Conservation (phyloP, 306 rosid genomes). For the Coriaria nepalensis region DNA sequence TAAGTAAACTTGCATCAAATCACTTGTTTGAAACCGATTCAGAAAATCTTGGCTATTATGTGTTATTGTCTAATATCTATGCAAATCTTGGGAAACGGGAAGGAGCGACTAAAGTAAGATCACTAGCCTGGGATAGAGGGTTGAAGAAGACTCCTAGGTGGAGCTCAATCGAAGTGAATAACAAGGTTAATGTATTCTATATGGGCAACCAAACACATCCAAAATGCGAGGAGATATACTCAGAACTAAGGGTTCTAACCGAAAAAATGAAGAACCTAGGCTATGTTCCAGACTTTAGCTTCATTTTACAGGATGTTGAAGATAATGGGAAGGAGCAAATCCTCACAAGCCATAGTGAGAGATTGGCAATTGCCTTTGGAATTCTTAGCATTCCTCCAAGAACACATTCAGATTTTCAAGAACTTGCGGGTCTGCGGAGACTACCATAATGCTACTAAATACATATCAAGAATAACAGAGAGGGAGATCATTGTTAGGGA, state of each 20-base stretch:
- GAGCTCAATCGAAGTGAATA: slow-evolving; percentile 42
- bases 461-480: slow-evolving; percentile 24
- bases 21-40: slow-evolving; percentile 33
- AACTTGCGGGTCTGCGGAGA: slow-evolving; percentile 44
- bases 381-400: slow-evolving; percentile 26
- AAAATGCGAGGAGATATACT: slow-evolving; percentile 27
- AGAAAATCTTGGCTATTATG: slow-evolving; percentile 35
- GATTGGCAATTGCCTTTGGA: slow-evolving; percentile 37
- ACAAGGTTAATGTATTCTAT: slow-evolving; percentile 37
- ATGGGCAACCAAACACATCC: slow-evolving; percentile 35
- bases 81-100: slow-evolving; percentile 38
- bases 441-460: slow-evolving; percentile 29
- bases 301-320: slow-evolving; percentile 44
- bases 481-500: slow-evolving; percentile 43
- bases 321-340: slow-evolving; percentile 43
- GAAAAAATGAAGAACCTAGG: slow-evolving; percentile 32
- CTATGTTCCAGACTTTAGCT: slow-evolving; percentile 32
- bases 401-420: slow-evolving; percentile 32
- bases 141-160: slow-evolving; percentile 38
- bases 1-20: slow-evolving; percentile 30
- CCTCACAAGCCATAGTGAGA: slow-evolving; percentile 32
- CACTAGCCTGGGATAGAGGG: slow-evolving; percentile 30
- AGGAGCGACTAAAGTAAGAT: slow-evolving; percentile 32
- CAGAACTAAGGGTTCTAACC: slow-evolving; percentile 23
- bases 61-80: slow-evolving; percentile 32